phyloP scores from a whole-genome alignment of 1,284 basidiomycete genomes.

The Mycena sp. region DNA sequence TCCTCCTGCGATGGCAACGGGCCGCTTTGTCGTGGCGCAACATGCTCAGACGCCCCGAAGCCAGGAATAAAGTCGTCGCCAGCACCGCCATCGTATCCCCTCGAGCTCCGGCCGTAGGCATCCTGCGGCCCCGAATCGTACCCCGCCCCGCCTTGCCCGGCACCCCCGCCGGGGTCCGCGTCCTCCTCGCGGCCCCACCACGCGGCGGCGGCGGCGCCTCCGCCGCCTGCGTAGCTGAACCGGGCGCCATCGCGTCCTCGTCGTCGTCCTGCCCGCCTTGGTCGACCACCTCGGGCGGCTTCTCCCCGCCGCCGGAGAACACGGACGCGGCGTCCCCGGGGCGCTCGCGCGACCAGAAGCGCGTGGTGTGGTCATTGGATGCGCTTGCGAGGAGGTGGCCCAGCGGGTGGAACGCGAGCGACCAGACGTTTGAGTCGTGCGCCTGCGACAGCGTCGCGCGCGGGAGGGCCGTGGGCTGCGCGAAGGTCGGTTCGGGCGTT shows the following conservation, averaged over 20 bases:
- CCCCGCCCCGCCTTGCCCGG: too few species aligned
- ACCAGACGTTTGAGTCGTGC: constrained; percentile 98
- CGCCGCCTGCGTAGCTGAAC: too few species aligned
- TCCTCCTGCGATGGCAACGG: constrained; percentile 45
- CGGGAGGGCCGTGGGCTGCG: constrained; percentile 58
- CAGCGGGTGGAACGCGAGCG: constrained; percentile 93
- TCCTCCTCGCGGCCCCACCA: constrained; percentile 34
- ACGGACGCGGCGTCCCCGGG: constrained; percentile 79
- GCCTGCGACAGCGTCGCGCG: constrained; percentile 89
- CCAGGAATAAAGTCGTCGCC: constrained; percentile 65
- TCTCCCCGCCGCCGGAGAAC: constrained; percentile 80
- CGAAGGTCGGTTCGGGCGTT: constrained; percentile 54
- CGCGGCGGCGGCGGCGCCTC: constrained; percentile 45
- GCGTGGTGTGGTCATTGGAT: constrained; percentile 96
- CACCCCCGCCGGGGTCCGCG: constrained; percentile 25
- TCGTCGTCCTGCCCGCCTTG: constrained; percentile 75
- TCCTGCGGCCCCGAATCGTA: background rate
- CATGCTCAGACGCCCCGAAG: constrained; percentile 45
- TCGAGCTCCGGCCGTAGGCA: constrained; percentile 20
- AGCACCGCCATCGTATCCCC: constrained; percentile 36
- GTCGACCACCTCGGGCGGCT: constrained; percentile 71
- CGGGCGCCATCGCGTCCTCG: constrained; percentile 77
- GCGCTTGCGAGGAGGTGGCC: constrained; percentile 94
- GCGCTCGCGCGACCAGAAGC: constrained; percentile 94
- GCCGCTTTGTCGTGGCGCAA: constrained; percentile 14